Conservation (phyloP, 257 asterid genomes). For the Knoxia roxburghii region DNA sequence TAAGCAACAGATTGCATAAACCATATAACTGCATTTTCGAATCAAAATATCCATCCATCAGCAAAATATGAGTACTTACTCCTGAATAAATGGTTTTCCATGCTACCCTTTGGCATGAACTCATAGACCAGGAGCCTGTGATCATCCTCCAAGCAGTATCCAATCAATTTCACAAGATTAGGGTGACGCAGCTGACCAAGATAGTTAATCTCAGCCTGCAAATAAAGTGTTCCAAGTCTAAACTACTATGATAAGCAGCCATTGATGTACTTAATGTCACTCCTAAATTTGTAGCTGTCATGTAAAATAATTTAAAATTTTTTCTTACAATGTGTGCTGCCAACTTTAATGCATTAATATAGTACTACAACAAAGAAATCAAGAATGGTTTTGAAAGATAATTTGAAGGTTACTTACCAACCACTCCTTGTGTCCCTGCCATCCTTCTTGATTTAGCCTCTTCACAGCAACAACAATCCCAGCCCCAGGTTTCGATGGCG, state of each 20-base stretch:
- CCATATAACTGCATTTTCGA: background rate
- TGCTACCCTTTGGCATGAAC: constrained; percentile 91
- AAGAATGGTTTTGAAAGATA: background rate
- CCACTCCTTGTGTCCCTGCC: constrained; percentile 98
- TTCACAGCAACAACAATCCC: constrained; percentile 84
- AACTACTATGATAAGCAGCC: background rate
- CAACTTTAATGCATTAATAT: too few relatives aligned
- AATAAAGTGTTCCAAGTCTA: constrained; percentile 9
- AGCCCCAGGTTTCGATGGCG: constrained; percentile 66
- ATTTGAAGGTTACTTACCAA: constrained; percentile 40
- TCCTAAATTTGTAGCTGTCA: background rate
- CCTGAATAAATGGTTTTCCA: constrained; percentile 90
- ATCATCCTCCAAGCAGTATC: constrained; percentile 88
- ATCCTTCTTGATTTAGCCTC: constrained; percentile 76
- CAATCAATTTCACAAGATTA: constrained; percentile 78
- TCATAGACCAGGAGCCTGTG: constrained; percentile 83
- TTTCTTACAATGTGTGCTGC: background rate
- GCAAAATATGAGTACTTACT: constrained; percentile 37
- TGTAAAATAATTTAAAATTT: background rate
- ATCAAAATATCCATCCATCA: background rate
- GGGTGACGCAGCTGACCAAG: constrained; percentile 78
- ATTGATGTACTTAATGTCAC: background rate
- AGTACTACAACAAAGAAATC: background rate
- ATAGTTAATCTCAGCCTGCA: constrained; percentile 87
- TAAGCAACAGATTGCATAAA: constrained; percentile 3